phyloP scores from a whole-genome alignment of 768 basidiomycete species.

The Galerina sulciceps region DNA sequence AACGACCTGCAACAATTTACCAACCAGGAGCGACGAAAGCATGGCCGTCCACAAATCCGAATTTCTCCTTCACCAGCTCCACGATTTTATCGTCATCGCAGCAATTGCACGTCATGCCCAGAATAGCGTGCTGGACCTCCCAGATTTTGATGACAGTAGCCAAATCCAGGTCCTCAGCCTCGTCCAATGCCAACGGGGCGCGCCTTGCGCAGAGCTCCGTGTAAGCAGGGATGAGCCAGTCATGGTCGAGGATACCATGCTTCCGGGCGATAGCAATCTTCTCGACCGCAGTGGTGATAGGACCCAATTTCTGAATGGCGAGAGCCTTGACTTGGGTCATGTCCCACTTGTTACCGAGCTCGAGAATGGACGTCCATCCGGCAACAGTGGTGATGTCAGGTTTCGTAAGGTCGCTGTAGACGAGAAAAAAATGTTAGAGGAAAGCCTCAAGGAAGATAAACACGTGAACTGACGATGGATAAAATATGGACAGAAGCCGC shows the following conservation, averaged over 20 bases:
- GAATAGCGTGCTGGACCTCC: slow-evolving; percentile 33
- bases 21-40: too few species aligned
- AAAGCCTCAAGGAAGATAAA: background rate
- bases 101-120: slow-evolving; percentile 2
- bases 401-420: slow-evolving; percentile 29
- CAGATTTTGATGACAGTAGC: slow-evolving; percentile 33
- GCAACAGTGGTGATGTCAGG: slow-evolving; percentile 34
- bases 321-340: slow-evolving; percentile 33
- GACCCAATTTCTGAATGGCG: slow-evolving; percentile 33
- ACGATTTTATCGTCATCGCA: slow-evolving; percentile 5
- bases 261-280: slow-evolving; percentile 34
- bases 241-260: slow-evolving; percentile 25
- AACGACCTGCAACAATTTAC: too few species aligned
- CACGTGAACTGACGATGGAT: slow-evolving; percentile 32
- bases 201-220: slow-evolving; percentile 33
- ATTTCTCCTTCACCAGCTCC: slow-evolving; percentile 22
- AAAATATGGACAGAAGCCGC: slow-evolving; percentile 34
- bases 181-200: slow-evolving; percentile 28
- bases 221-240: slow-evolving; percentile 42
- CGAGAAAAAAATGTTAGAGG: background rate
- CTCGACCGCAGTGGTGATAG: slow-evolving; percentile 30
- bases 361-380: slow-evolving; percentile 42
- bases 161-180: slow-evolving; percentile 34
- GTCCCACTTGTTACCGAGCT: slow-evolving; percentile 31
- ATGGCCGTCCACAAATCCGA: slow-evolving; percentile 13